Evolutionary conservation across 305 asterid genomes (phyloP), one percentile per base, ranked within the genome.

Genomic region (Fraxinus angustifolia): DNA sequence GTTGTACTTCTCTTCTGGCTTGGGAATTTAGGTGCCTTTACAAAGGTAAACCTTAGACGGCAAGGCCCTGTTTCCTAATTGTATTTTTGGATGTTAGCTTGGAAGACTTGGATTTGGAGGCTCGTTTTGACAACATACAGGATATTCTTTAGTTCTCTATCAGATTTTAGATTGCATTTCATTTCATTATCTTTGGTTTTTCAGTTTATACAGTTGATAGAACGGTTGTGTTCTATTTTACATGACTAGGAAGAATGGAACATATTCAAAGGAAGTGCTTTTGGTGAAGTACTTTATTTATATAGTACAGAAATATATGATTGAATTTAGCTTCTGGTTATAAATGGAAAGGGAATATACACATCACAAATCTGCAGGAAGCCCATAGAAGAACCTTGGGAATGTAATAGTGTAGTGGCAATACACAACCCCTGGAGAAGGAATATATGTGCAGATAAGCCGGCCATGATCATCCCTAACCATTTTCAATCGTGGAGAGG

Each of bases 21-120:
- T 40, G 90, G 90, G 73, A 89, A 89, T 79, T 79, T 89, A 19
- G 90, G 92, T 34, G 76, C 88, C 82, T 89, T 85, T 42, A 36
- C 82, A 79, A 87, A 80, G 78, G 48, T 72, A 34, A 72, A 72
- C 76, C 85, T 87, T 68, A 81, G 30, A 81, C 77, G 28, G 31
- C 80, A 76, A n/a, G 40, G 56, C 75, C 73, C 75, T 65, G 80
- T 72, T 34, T 16, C 76, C 53, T 72, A 35, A 72, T 72, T 72
- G 77, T 26, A 34, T 40, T 38, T 80, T 60, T 70, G 71, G 74
- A 23, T 50, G 78, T 82, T 67, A 48, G 74, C 62, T 82, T 50
- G 75, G 84, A 80, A 34, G 30, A 35, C 76, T 72, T 72, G 17
- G 50, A 34, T 33, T 35, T 72, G 28, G 76, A 35, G 16, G 76